Evolutionary conservation across 2,329 filamentous ascomycete genomes (phyloP), one percentile per base, ranked within the genome.

Genomic region (Pseudopithomyces chartarum): DNA sequence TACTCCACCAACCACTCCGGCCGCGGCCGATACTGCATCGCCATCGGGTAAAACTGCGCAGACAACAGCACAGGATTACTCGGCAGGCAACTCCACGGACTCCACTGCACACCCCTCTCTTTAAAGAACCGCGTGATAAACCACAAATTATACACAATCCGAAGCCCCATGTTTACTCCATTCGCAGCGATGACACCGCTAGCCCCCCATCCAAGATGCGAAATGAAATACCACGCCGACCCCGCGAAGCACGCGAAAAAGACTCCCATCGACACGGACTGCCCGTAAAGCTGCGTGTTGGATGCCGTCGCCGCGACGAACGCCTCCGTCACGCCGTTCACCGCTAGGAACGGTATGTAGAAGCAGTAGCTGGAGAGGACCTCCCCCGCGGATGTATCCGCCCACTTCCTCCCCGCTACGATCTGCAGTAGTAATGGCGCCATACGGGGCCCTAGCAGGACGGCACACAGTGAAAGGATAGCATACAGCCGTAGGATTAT

Each of bases 251-350:
- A 84, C 7, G 84, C 79, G 2, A 92, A 96, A 73, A 96, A 97
- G 1, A 78, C 82, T 3, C 85, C 84, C 94, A 99, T 98, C 87
- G 88, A 95, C 4, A 86, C 73, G 0, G 90, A 91, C 74, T 99
- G 95, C 3, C 73, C 76, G 60, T 91, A 87, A 2, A 99, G 85
- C 63, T 98, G 84, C 3, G 82, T 76, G 60, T 91, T 84, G 0
- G 85, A 88, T 0, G 94, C 93, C 1, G 96, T 91, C 2, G 91
- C 92, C 0, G 93, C 89, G 15, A 98, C 93, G 67, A 99, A 98
- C 0, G 92, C 91, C 77, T 99, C 95, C 1, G 90, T 87, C 20
- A 98, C 86, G 50, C 95, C 95, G 70, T 99, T 99, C 66, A 96
- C 79, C 2, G 94, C 95, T 3, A 98, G 84, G 23, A 98, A 87